These are phyloP conservation scores for Allomyces javanicus DNA, from an alignment of 192 early-diverging fungal genomes.

Conservation along the genomic window DNA sequence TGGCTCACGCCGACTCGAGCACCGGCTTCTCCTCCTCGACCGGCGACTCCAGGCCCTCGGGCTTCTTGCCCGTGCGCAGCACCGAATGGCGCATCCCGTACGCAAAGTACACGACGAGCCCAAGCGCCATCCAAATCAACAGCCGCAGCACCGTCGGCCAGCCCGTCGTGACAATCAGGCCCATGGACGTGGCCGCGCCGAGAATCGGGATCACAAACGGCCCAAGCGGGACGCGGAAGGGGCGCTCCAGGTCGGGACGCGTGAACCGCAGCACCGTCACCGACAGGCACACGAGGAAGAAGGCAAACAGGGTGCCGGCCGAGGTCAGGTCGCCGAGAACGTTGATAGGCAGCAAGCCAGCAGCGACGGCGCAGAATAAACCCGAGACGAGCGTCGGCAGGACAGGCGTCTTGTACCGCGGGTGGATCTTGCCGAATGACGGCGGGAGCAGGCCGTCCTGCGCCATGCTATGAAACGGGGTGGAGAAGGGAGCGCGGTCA, in stretches of 20 bases:
- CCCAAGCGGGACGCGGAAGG: conserved; percentile 48
- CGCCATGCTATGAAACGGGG: conserved; percentile 30
- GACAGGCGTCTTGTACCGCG: conserved; percentile 51
- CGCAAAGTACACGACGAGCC: conserved; percentile 44
- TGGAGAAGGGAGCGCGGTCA: too few species aligned
- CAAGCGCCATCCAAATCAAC: conserved; percentile 57
- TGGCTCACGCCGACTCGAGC: too few species aligned
- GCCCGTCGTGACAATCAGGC: conserved; percentile 44
- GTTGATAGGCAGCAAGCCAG: conserved; percentile 58
- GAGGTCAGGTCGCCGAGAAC: conserved; percentile 68
- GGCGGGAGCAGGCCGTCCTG: conserved; percentile 62
- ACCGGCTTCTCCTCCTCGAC: too few species aligned
- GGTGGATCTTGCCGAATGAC: conserved; percentile 49
- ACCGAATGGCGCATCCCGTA: conserved; percentile 48
- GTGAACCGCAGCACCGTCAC: conserved; percentile 55
- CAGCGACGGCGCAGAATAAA: conserved; percentile 35
- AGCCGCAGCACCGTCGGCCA: conserved; percentile 46
- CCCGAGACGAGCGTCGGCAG: conserved; percentile 50
- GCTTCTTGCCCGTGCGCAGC: conserved; percentile 7
- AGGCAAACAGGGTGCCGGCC: conserved; percentile 64
- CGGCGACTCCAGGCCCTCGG: too few species aligned
- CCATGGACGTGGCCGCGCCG: conserved; percentile 36
- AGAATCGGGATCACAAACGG: conserved; percentile 42
- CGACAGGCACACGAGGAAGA: conserved; percentile 61
- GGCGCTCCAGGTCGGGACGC: conserved; percentile 41